Evolutionary conservation across 176 grass and related monocot genomes (phyloP).

Genomic region (Triticum aestivum): IWGSC_CS_RefSeq_v2.1 NC_057813.1:427894673-427895172

Average conservation of each 20-base stretch:
- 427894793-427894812: constrained; percentile 7
- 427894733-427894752: background rate
- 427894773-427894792: constrained; percentile 43
- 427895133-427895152: background rate
- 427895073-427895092: constrained; percentile 44
- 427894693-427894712: constrained; percentile 5
- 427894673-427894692: background rate
- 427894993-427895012: background rate
- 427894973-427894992: background rate
- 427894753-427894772: constrained; percentile 44
- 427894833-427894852: constrained; percentile 37
- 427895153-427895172: background rate
- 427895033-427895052: background rate
- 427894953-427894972: background rate
- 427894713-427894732: background rate
- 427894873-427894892: background rate
- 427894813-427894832: background rate
- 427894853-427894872: constrained; percentile 8
- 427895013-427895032: background rate
- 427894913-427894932: background rate
- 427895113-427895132: background rate
- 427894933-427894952: background rate
- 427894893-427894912: background rate
- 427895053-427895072: background rate
- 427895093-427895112: background rate